Percentiles rank a stretch among this genome's conserved stretches.
Conservation (phyloP, 495 filamentous ascomycete species). For the Daldinia loculata region DNA sequence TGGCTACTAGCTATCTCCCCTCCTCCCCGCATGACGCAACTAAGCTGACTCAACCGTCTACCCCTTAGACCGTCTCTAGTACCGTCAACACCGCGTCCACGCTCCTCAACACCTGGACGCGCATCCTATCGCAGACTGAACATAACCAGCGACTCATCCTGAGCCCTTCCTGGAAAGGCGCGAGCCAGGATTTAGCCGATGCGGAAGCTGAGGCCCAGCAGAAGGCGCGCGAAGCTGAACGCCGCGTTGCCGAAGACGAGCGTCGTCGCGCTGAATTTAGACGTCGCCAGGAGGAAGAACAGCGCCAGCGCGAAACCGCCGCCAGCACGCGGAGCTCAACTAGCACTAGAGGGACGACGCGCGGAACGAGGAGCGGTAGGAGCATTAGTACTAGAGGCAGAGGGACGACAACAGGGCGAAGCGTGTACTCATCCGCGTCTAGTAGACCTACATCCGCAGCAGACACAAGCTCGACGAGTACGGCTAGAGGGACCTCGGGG, state of each 20-base stretch:
- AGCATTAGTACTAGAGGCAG: conserved; percentile 40
- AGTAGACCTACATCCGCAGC: conserved; percentile 30
- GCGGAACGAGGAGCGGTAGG: conserved; percentile 33
- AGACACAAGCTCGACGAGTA: conserved; percentile 45
- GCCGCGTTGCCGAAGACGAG: conserved; percentile 77
- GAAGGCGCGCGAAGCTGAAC: conserved; percentile 76
- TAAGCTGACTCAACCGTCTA: not conserved
- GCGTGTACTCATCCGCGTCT: conserved; percentile 12
- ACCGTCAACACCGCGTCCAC: conserved; percentile 90
- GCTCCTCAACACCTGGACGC: conserved; percentile 94
- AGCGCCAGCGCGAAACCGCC: conserved; percentile 61
- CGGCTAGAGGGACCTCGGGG: conserved; percentile 49
- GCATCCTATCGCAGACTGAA: conserved; percentile 94
- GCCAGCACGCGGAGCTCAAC: conserved; percentile 40
- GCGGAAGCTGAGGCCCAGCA: conserved; percentile 77
- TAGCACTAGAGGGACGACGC: conserved; percentile 37
- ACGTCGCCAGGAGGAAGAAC: conserved; percentile 76
- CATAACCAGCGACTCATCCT: conserved; percentile 94
- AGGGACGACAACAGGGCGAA: conserved; percentile 8
- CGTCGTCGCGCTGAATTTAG: conserved; percentile 75
- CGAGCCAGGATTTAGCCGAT: conserved; percentile 81
- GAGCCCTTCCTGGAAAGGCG: conserved; percentile 88
- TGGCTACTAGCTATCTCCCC: not conserved
- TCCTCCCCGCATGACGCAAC: conserved; percentile 2
- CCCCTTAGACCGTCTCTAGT: conserved; percentile 75